Conservation (phyloP, 495 filamentous ascomycete genomes). For the Aspergillus haitiensis region DNA sequence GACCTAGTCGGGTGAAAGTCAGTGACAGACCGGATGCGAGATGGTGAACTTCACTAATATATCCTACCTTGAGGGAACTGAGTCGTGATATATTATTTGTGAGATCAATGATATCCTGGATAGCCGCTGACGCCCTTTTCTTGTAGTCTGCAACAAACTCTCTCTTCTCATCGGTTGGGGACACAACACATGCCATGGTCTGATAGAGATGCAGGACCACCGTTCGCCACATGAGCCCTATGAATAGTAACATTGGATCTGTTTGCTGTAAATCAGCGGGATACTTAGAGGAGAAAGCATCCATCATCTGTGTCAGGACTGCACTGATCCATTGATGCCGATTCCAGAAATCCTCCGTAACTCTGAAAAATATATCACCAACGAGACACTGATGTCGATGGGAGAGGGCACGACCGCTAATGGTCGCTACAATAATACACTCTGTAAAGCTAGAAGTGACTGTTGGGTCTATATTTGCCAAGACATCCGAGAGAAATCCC, state of each 20-base stretch:
- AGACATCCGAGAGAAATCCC: conserved; percentile 45
- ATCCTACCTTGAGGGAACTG: conserved; percentile 37
- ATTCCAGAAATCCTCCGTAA: conserved; percentile 36
- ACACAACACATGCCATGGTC: neutral
- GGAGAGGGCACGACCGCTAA: conserved; percentile 43
- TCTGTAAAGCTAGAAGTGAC: conserved; percentile 44
- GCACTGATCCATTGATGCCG: conserved; percentile 48
- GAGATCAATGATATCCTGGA: conserved; percentile 42
- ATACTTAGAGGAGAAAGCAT: conserved; percentile 3
- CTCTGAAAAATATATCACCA: conserved; percentile 14
- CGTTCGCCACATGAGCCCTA: conserved; percentile 41
- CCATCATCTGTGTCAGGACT: conserved; percentile 34
- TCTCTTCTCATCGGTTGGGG: neutral
- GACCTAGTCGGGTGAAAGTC: neutral
- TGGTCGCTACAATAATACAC: conserved; percentile 43
- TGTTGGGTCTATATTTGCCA: conserved; percentile 26
- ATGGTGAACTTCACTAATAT: neutral
- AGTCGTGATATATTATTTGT: conserved; percentile 44
- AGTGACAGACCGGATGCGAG: too few species aligned
- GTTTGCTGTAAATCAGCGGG: conserved; percentile 21
- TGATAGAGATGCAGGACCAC: conserved; percentile 37
- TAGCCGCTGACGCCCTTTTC: conserved; percentile 24
- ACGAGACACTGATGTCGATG: conserved; percentile 36
- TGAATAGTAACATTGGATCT: conserved; percentile 46
- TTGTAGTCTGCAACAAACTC: neutral